Evolutionary conservation across 345 rosid genomes (phyloP).

Genomic region (Linum lewisii): DNA sequence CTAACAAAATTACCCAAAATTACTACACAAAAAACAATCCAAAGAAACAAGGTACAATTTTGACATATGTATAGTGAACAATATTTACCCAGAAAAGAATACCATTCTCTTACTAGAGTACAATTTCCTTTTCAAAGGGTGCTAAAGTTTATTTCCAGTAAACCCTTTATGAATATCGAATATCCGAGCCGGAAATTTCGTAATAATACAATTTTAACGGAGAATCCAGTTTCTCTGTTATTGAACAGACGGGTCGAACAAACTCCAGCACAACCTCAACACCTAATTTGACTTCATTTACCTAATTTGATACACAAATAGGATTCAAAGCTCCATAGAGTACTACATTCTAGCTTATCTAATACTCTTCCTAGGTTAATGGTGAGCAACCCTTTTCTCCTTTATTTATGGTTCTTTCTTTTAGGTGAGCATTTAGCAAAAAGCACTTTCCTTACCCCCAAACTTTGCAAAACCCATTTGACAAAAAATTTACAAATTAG

Average conservation of each 20-base stretch:
- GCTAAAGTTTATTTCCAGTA: too few species aligned
- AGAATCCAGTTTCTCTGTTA: too few species aligned
- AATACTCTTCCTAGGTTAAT: too few species aligned
- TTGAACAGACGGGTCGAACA: too few species aligned
- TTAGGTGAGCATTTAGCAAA: neutral
- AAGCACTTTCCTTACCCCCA: neutral
- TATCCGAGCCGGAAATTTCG: too few species aligned
- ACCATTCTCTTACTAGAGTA: neutral
- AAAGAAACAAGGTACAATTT: too few species aligned
- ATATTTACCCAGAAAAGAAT: neutral
- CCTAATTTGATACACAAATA: constrained; percentile 20
- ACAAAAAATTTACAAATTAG: too few species aligned
- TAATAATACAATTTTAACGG: too few species aligned
- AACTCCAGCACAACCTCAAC: too few species aligned
- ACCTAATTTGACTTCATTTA: too few species aligned
- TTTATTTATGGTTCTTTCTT: neutral
- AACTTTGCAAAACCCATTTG: neutral
- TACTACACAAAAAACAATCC: too few species aligned
- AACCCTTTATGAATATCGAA: too few species aligned
- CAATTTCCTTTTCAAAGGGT: constrained; percentile 16
- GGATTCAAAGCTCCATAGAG: constrained; percentile 18
- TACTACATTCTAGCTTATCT: neutral
- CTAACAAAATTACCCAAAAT: neutral
- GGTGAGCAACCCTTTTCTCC: neutral
- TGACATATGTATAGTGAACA: neutral